Base-by-base conservation (phyloP, 73 alveolate species). In the Paramecium biaurelia region DNA sequence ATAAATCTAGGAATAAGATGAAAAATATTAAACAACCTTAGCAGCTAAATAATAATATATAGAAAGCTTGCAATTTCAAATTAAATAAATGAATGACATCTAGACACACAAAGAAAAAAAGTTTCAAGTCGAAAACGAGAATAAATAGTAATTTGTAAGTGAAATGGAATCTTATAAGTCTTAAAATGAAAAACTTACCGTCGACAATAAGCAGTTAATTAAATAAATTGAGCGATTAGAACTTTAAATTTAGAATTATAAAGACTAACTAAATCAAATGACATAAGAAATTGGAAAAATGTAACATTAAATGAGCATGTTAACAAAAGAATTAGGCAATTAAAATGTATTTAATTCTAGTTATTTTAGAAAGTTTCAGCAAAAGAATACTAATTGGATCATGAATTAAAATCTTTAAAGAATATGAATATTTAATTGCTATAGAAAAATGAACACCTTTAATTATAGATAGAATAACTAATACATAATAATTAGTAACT, bases 271-370 rank as follows among this genome's bases (percentile, higher is more conserved):
- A 23, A 76, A 38, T 76, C 38, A 34, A 41, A 76, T 76, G 89
- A 76, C 89, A 5, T 38, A 34, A 20, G 89, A 76, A 41, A 76
- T 76, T 76, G 89, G 89, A 37, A 76, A 76, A 76, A 24, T 76
- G 47, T 35, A 76, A 12, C 89, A 76, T 76, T 76, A 26, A 38
- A 76, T 76, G 35, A 7, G 45, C 35, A n/a, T 21, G 32, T 15
- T 76, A 41, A 76, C 70, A 7, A 76, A 41, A 42, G 89, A 76
- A 35, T 20, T 76, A 20, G 26, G 28, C 3, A 41, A 70, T 70
- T 70, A 47, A 47, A 47, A 47, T 47, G 58, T 47, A 47, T 47
- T 14, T 47, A 14, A 47, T 47, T 14, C 8, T 2, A 45, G 5
- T 4, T 24, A 70, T 26, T 18, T 6, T 26, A 70, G 41, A 18